Evolutionary conservation across 164 flowering plant genomes (phyloP), one percentile per base, ranked within the genome.

Genomic region (Amborella trichopoda): DNA sequence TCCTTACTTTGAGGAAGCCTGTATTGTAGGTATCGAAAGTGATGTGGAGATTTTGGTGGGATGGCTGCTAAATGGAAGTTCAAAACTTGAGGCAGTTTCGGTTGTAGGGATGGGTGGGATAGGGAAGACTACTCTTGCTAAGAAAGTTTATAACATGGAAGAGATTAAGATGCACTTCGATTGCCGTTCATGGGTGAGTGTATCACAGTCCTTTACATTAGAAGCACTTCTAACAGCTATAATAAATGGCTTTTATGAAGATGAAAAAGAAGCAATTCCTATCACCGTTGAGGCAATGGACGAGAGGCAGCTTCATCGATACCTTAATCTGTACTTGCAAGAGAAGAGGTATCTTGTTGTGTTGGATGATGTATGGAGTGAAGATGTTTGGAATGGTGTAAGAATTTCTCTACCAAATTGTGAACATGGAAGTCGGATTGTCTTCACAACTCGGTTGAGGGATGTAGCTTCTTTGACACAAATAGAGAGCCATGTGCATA

Each of bases 11-110:
- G 77, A 77, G 28, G 71, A 69, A 32, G 56, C 64, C 18, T 60
- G 58, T 38, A 72, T 77, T 21, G 73, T 77, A 8, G 79, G 79
- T 32, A 40, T 77, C 52, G 83, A 73, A 44, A 69, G 39, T 1
- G 77, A 71, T 28, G 54, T 61, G 2, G 33, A 44, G 39, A 71
- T 65, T 66, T 30, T 73, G 3, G 71, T 68, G 41, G 55, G 62
- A 6, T 69, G 78, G 78, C 41, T 77, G 4, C 49, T 62, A 4
- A 44, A 52, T 19, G 67, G 66, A n/a, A 10, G 3, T 10, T 36
- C 40, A 8, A 16, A 6, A 25, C 43, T 28, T 2, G 2, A 26
- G 3, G 42, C 36, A 0, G n/a, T 32, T 11, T 44, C 43, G 0
- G 56, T 51, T 2, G 26, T 27, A 0, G 66, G 66, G 2, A 62